These are phyloP conservation scores for Myxozyma sirexii DNA, from an alignment of 805 yeast genomes.

Conservation along the genomic window DNA sequence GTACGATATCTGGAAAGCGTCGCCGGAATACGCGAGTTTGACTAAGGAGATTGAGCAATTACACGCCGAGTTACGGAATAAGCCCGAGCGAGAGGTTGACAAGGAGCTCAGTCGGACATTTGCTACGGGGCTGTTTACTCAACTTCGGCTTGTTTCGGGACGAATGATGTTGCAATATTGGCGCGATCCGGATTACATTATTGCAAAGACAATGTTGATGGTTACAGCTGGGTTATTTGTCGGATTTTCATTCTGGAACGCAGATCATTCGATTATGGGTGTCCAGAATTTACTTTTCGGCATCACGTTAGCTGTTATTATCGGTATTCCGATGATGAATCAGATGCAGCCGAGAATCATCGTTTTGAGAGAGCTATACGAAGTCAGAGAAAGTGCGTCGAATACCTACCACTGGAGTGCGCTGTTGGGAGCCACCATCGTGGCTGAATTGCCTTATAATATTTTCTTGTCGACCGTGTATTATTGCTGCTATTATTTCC, in stretches of 20 bases:
- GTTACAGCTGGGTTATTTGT: slow-evolving; percentile 60
- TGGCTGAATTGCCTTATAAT: slow-evolving; percentile 65
- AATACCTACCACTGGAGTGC: slow-evolving; percentile 75
- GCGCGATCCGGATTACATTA: slow-evolving; percentile 65
- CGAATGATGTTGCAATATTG: slow-evolving; percentile 53
- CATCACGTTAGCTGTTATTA: slow-evolving; percentile 58
- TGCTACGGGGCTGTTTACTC: slow-evolving; percentile 54
- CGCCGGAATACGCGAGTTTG: slow-evolving; percentile 46
- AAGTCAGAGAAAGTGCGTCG: slow-evolving; percentile 69
- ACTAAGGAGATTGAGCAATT: slow-evolving; percentile 44
- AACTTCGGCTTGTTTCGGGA: slow-evolving; percentile 47
- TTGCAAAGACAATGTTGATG: slow-evolving; percentile 58
- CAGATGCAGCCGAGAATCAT: slow-evolving; percentile 65
- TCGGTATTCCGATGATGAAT: slow-evolving; percentile 59
- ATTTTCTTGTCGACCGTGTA: slow-evolving; percentile 53
- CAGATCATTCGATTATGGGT: slow-evolving; percentile 55
- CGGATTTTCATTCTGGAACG: slow-evolving; percentile 72
- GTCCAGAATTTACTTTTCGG: slow-evolving; percentile 62
- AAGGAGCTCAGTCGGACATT: slow-evolving; percentile 39
- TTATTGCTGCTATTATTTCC: slow-evolving; percentile 58
- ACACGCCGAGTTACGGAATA: slow-evolving; percentile 36
- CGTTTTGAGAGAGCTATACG: slow-evolving; percentile 63
- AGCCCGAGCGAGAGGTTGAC: slow-evolving; percentile 37
- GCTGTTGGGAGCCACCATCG: slow-evolving; percentile 55
- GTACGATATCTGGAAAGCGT: slow-evolving; percentile 62